phyloP scores from a whole-genome alignment of 331 rosid genomes.

The Cydonia oblonga region DNA sequence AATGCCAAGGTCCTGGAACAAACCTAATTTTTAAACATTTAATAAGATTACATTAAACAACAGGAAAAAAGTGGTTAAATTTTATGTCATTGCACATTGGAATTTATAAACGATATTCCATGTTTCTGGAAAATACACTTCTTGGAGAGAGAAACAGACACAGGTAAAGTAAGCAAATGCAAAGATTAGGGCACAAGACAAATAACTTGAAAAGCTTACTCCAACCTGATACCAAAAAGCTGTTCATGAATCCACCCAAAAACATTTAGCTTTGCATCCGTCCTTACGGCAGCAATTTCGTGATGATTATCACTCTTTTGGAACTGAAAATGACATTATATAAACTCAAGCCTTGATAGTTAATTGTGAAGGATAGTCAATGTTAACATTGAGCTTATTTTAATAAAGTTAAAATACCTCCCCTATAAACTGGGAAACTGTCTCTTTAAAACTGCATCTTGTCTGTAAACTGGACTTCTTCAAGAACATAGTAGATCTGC shows the following conservation, averaged over 20 bases:
- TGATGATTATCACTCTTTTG: too few relatives aligned
- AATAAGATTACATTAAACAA: too few relatives aligned
- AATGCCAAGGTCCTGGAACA: too few relatives aligned
- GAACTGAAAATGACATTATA: background rate
- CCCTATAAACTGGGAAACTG: slow-evolving; percentile 58
- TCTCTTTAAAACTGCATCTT: slow-evolving; percentile 71
- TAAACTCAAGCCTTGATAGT: slow-evolving; percentile 1
- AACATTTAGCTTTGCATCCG: slow-evolving; percentile 46
- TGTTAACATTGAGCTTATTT: background rate
- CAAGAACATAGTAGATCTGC: slow-evolving; percentile 71
- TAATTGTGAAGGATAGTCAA: background rate
- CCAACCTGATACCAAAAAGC: slow-evolving; percentile 93
- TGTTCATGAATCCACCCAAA: slow-evolving; percentile 91
- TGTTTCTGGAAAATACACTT: background rate
- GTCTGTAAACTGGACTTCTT: slow-evolving; percentile 91
- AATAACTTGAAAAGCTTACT: slow-evolving; percentile 11
- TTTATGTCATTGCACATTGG: too few relatives aligned
- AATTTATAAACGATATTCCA: too few relatives aligned
- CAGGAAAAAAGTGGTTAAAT: too few relatives aligned
- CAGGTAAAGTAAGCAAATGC: background rate
- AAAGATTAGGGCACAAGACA: slow-evolving; percentile 1
- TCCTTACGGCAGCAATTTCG: too few relatives aligned
- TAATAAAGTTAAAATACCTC: slow-evolving; percentile 30
- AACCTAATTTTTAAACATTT: too few relatives aligned
- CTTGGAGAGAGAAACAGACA: background rate